These are phyloP conservation scores for Candida sphagnicola DNA, from an alignment of 805 yeast species.

Conservation along the genomic window DNA sequence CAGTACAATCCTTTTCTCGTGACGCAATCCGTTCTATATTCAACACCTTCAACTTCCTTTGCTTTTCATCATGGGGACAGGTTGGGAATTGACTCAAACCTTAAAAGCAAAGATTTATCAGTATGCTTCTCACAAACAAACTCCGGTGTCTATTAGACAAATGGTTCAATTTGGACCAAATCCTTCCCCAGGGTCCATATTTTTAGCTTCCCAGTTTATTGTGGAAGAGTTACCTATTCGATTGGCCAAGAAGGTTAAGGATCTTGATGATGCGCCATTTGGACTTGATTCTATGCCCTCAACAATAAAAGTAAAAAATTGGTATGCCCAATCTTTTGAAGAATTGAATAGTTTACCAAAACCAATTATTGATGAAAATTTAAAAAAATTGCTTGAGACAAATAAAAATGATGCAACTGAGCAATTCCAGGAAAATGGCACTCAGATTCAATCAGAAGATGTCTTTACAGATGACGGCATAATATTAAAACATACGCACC, in stretches of 20 bases:
- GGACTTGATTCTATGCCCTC: constrained; percentile 72
- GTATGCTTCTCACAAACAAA: constrained; percentile 73
- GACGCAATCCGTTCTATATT: too few relatives aligned
- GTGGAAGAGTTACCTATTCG: constrained; percentile 86
- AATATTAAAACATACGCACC: constrained; percentile 26
- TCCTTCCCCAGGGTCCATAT: constrained; percentile 74
- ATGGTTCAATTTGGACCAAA: constrained; percentile 88
- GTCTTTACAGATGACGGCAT: constrained; percentile 52
- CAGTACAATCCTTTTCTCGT: too few relatives aligned
- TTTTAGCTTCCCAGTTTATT: constrained; percentile 78
- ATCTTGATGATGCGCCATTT: constrained; percentile 74
- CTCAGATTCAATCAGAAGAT: constrained; percentile 18
- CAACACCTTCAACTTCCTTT: neutral
- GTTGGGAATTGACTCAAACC: constrained; percentile 47
- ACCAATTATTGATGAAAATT: constrained; percentile 47
- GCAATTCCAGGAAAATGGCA: constrained; percentile 6
- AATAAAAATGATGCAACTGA: constrained; percentile 7
- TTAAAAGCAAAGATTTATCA: constrained; percentile 54
- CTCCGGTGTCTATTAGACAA: constrained; percentile 79
- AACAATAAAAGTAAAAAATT: constrained; percentile 70
- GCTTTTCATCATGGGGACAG: constrained; percentile 29
- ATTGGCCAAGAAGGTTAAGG: constrained; percentile 80
- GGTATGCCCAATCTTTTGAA: constrained; percentile 91
- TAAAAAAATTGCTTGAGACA: constrained; percentile 28
- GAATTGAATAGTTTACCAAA: constrained; percentile 65